A percentile compares a stretch with the other conserved stretches of the same genome.
Conservation (phyloP, 2,329 filamentous ascomycete species). For the Uncinocarpus reesii region DNA sequence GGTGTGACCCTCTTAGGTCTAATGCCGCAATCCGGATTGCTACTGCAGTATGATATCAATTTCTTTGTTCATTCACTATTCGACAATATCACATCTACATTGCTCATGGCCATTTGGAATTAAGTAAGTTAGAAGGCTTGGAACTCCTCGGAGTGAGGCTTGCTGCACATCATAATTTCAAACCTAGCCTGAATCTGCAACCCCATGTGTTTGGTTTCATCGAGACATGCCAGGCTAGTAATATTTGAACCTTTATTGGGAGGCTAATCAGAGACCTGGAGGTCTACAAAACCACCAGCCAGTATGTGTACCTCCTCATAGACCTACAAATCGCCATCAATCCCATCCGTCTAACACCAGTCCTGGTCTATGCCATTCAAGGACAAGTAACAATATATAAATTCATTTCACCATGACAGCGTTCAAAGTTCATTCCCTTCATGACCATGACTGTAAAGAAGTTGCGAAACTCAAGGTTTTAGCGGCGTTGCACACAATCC, state of each 20-base stretch:
- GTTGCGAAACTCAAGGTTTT: constrained; percentile 7
- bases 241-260: too few relatives aligned
- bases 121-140: neutral
- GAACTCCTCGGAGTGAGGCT: neutral
- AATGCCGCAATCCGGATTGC: neutral
- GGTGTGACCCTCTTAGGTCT: neutral
- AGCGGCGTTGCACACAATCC: constrained; percentile 46
- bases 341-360: neutral
- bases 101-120: neutral
- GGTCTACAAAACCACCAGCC: too few relatives aligned
- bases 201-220: neutral
- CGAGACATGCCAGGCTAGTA: too few relatives aligned
- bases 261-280: too few relatives aligned
- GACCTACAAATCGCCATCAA: too few relatives aligned
- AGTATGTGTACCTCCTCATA: too few relatives aligned
- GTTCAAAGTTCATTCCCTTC: constrained; percentile 3
- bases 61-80: too few relatives aligned
- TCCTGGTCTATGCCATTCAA: neutral
- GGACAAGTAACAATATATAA: neutral
- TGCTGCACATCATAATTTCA: neutral
- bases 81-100: too few relatives aligned
- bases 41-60: too few relatives aligned
- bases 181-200: neutral
- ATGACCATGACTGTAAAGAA: neutral
- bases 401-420: neutral